Base-by-base conservation (phyloP, 2,329 filamentous ascomycete genomes). In the Trichoderma polysporum region DNA sequence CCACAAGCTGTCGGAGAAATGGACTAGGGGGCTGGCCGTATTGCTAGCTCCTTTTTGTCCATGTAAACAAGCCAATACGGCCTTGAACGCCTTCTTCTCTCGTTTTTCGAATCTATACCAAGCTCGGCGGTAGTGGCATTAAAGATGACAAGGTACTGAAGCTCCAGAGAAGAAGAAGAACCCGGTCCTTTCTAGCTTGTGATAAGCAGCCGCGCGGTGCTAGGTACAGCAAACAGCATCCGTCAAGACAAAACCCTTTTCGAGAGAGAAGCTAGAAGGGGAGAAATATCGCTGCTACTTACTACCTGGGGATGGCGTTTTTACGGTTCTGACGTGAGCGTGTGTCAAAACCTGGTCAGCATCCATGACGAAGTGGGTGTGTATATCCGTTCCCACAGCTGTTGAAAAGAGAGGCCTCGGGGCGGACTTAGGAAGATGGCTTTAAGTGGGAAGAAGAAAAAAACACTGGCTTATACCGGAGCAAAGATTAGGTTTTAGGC, bases 271-370 rank as follows among this genome's bases (percentile, higher is more conserved):
- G 25, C 31, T 15, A 53, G 2, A 37, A 53, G 17, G 35, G 35
- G n/a, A 35, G 37, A n/a, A 41, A 22, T n/a, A 25, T 31, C 27
- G 27, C 25, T 19, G 39, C 41, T 19, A 19, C 7, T 45, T 19
- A 4, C 41, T 57, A 50, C 19, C 39, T 56, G 41, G 52, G 39
- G 33, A 37, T 15, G 33, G 62, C 39, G 27, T 50, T 65, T 45
- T 66, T 66, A 66, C 37, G 50, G 62, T 66, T 66, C 62, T 66
- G 62, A 66, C 62, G 62, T 66, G 62, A 66, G 62, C 62, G 31
- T n/a, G 62, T 50, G 39, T 57, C 53, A 49, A 65, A 49, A 41
- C 52, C 62, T 31, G 53, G 62, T 66, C 52, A 66, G 62, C 62
- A 25, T 22, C 59, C 59, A 47, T 59, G 7, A n/a, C n/a, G 10